Conservation (phyloP, 257 asterid genomes). For the Plectranthus barbatus region DNA sequence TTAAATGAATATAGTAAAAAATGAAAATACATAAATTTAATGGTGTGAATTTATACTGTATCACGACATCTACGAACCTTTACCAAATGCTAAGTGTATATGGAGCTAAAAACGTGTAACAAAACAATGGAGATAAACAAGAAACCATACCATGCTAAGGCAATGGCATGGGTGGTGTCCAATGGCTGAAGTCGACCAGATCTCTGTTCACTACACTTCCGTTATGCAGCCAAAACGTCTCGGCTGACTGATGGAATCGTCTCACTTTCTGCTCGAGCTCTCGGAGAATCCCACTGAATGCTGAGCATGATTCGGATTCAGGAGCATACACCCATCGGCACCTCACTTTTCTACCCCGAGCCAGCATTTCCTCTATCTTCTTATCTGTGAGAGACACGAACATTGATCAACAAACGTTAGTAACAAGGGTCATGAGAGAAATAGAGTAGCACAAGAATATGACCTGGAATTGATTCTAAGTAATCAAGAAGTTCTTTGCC, state of each 20-base stretch:
- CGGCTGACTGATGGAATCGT: conserved; percentile 80
- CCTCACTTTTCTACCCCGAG: conserved; percentile 62
- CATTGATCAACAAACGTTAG: background rate
- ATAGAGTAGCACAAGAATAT: background rate
- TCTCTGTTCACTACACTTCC: conserved; percentile 63
- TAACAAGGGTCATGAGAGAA: no score
- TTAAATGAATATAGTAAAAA: no score
- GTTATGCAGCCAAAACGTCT: conserved; percentile 93
- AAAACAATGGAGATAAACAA: no score
- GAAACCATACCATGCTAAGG: conserved; percentile 33
- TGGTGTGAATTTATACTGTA: no score
- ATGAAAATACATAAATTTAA: no score
- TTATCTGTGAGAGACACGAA: conserved; percentile 40
- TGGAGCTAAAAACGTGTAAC: no score
- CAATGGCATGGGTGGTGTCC: conserved; percentile 73
- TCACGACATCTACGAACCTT: no score
- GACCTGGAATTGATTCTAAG: conserved; percentile 86
- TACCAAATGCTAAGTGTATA: no score
- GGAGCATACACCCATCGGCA: conserved; percentile 76
- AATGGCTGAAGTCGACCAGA: conserved; percentile 64
- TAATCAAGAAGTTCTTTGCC: conserved; percentile 70
- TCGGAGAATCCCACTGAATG: conserved; percentile 71
- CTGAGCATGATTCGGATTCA: conserved; percentile 76
- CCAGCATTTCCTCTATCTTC: conserved; percentile 66
- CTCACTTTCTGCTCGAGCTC: conserved; percentile 91